Conservation (phyloP, 2,329 filamentous ascomycete genomes). For the Paracoccidioides brasiliensis region DNA sequence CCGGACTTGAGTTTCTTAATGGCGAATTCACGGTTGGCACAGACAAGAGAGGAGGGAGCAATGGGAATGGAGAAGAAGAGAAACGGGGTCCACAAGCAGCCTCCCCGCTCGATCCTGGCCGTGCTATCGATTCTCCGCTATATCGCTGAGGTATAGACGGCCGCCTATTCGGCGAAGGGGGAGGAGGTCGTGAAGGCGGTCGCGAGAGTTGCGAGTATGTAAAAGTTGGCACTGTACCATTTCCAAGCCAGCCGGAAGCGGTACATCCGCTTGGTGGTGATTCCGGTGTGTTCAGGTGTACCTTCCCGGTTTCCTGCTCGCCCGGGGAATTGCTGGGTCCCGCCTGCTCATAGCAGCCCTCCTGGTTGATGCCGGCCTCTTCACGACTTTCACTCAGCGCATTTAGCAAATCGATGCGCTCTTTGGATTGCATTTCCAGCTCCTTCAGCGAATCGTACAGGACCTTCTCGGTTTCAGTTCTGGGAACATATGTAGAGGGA, state of each 20-base stretch:
- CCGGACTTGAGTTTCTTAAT: constrained; percentile 48
- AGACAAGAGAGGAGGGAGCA: constrained; percentile 19
- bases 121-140: background rate
- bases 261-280: constrained; percentile 12
- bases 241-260: constrained; percentile 54
- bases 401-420: constrained; percentile 78
- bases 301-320: background rate
- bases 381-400: constrained; percentile 56
- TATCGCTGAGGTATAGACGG: constrained; percentile 15
- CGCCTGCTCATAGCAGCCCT: constrained; percentile 12
- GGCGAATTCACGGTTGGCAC: constrained; percentile 21
- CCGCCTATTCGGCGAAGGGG: constrained; percentile 35
- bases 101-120: background rate
- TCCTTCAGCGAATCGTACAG: constrained; percentile 68
- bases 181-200: constrained; percentile 41
- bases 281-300: constrained; percentile 19
- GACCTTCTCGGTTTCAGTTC: constrained; percentile 70
- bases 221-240: constrained; percentile 68
- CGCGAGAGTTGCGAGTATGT: constrained; percentile 71
- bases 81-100: background rate
- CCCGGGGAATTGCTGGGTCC: constrained; percentile 3
- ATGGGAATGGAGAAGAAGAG: constrained; percentile 11
- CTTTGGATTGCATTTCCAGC: constrained; percentile 83
- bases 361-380: constrained; percentile 32
- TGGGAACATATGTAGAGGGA: constrained; percentile 54